phyloP scores from a whole-genome alignment of 140 eudicot genomes.

The Bidens hawaiensis region DNA sequence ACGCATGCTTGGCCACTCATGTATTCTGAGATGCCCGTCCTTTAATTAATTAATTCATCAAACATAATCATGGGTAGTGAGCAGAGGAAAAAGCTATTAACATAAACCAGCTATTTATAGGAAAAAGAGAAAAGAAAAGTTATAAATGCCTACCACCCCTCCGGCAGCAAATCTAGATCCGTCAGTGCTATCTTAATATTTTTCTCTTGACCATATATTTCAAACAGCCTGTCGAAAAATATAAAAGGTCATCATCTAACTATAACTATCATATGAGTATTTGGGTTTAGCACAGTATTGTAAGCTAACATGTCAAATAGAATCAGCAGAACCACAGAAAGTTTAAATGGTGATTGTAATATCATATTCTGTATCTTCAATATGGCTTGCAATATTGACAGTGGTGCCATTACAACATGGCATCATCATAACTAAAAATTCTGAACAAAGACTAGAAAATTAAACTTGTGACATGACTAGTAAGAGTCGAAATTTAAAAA shows the following conservation, averaged over 20 bases:
- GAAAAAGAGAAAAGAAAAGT: neutral
- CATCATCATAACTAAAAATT: neutral
- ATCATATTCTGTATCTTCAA: neutral
- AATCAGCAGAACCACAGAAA: neutral
- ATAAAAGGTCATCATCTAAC: slow-evolving; percentile 3
- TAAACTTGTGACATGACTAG: neutral
- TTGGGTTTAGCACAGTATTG: too few species aligned
- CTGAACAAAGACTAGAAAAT: neutral
- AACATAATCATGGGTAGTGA: slow-evolving; percentile 1
- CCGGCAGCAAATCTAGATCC: slow-evolving; percentile 92
- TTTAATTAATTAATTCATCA: slow-evolving; percentile 26
- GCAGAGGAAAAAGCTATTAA: neutral
- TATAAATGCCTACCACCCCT: slow-evolving; percentile 77
- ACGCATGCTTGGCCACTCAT: slow-evolving; percentile 96
- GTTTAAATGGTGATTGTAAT: neutral
- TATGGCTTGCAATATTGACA: neutral
- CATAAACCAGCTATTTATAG: neutral
- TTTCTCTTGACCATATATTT: slow-evolving; percentile 53
- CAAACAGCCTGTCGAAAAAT: slow-evolving; percentile 53
- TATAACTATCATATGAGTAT: slow-evolving; percentile 8
- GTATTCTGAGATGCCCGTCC: slow-evolving; percentile 96
- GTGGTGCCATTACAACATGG: neutral
- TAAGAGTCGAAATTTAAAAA: neutral
- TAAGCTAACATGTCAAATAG: neutral
- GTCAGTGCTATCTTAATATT: slow-evolving; percentile 64